phyloP scores from a whole-genome alignment of 164 flowering plant genomes.

The Pachysandra terminalis region DNA sequence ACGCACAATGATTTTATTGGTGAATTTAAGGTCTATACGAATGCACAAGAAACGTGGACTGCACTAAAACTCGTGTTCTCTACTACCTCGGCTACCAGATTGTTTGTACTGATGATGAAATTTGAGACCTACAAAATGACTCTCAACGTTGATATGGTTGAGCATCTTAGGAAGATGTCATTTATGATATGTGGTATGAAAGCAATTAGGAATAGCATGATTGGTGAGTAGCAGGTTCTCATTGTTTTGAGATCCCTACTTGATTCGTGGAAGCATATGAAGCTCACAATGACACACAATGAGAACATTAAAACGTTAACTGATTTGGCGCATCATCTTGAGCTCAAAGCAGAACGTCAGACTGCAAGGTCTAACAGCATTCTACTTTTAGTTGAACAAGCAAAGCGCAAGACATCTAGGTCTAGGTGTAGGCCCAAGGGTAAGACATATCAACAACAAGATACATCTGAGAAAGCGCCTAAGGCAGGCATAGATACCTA shows the following conservation, averaged over 20 bases:
- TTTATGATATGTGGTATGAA: not conserved
- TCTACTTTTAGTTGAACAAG: not conserved
- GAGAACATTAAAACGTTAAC: constrained; percentile 2
- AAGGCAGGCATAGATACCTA: too few relatives aligned
- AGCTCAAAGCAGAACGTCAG: not conserved
- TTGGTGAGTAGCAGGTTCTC: constrained; percentile 7
- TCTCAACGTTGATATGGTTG: not conserved
- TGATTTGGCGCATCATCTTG: not conserved
- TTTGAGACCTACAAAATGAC: too few relatives aligned
- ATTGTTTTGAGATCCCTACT: not conserved
- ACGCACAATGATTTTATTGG: too few relatives aligned
- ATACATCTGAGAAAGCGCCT: not conserved
- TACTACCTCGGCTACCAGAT: not conserved
- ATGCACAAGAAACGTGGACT: too few relatives aligned
- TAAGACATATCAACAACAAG: not conserved
- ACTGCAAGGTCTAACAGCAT: not conserved
- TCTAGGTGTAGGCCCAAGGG: not conserved
- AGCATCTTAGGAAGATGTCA: constrained; percentile 7
- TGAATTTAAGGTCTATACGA: too few relatives aligned
- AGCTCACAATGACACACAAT: constrained; percentile 2
- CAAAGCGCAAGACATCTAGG: too few relatives aligned
- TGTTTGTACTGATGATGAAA: not conserved
- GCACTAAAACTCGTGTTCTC: not conserved
- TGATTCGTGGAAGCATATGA: not conserved
- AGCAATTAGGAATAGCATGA: not conserved